These are phyloP conservation scores for Kodamaea sagamina DNA, from an alignment of 805 yeast genomes.

Conservation along the genomic window DNA sequence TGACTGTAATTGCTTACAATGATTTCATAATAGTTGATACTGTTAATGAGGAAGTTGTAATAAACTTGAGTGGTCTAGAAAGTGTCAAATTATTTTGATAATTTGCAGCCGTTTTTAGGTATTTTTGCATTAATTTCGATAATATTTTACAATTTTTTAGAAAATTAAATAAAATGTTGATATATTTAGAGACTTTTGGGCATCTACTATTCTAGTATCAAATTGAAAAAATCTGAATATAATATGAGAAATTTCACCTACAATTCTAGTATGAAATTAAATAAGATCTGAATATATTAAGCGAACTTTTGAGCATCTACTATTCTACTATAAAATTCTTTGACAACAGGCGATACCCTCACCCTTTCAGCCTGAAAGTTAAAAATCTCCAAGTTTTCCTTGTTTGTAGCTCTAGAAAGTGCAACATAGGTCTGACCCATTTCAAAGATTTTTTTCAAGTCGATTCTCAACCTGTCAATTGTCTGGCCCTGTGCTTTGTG, in stretches of 20 bases:
- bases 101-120: not conserved
- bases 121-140: no score
- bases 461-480: conserved; percentile 67
- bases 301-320: conserved; percentile 1
- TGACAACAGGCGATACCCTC: conserved; percentile 36
- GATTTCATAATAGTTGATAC: conserved; percentile 1
- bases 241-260: no score
- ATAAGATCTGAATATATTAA: no score
- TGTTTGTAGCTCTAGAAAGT: conserved; percentile 71
- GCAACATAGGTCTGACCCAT: conserved; percentile 87
- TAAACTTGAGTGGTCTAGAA: not conserved
- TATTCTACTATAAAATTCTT: conserved; percentile 28
- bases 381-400: conserved; percentile 62
- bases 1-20: conserved; percentile 1
- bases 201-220: not conserved
- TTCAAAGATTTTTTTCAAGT: conserved; percentile 66
- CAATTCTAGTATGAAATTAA: no score
- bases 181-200: no score
- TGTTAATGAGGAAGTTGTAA: not conserved
- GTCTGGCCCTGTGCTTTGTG: conserved; percentile 90
- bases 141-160: no score
- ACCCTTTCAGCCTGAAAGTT: conserved; percentile 64
- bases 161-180: no score
- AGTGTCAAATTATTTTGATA: not conserved
- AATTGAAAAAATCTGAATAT: no score